Conservation (phyloP, 805 yeast genomes). For the Kuraishia hungarica region DNA sequence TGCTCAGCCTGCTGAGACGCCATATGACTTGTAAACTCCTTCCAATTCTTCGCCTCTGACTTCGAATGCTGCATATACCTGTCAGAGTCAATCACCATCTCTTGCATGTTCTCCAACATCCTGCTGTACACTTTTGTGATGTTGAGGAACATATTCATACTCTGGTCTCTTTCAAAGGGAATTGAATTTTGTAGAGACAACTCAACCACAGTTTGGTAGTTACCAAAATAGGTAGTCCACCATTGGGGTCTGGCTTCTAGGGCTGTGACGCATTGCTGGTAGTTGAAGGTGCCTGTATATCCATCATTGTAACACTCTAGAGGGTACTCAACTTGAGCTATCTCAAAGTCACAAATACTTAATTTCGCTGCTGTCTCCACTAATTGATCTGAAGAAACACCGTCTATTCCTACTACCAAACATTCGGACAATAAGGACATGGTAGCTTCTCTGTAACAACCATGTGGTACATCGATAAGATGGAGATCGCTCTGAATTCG, state of each 20-base stretch:
- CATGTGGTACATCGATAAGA: background rate
- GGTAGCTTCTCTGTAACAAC: background rate
- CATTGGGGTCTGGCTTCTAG: slow-evolving; percentile 43
- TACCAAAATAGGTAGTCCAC: slow-evolving; percentile 71
- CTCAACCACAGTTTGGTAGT: slow-evolving; percentile 43
- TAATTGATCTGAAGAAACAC: background rate
- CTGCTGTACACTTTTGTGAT: slow-evolving; percentile 28
- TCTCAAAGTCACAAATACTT: slow-evolving; percentile 47
- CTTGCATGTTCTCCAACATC: background rate
- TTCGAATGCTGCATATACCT: slow-evolving; percentile 10
- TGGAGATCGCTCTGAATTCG: background rate
- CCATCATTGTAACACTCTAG: slow-evolving; percentile 13
- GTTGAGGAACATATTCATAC: slow-evolving; percentile 35
- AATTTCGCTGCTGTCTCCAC: slow-evolving; percentile 29
- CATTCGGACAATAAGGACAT: background rate
- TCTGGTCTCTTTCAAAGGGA: slow-evolving; percentile 44
- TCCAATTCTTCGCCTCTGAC: background rate
- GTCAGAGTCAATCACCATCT: slow-evolving; percentile 11
- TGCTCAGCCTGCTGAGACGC: background rate
- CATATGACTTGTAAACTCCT: background rate
- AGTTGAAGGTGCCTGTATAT: slow-evolving; percentile 9
- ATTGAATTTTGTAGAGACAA: slow-evolving; percentile 45
- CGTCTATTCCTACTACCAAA: background rate
- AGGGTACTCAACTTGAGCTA: slow-evolving; percentile 30
- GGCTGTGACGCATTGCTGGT: slow-evolving; percentile 28